phyloP scores from a whole-genome alignment of 306 rosid species.

The Sophora flavescens region DNA sequence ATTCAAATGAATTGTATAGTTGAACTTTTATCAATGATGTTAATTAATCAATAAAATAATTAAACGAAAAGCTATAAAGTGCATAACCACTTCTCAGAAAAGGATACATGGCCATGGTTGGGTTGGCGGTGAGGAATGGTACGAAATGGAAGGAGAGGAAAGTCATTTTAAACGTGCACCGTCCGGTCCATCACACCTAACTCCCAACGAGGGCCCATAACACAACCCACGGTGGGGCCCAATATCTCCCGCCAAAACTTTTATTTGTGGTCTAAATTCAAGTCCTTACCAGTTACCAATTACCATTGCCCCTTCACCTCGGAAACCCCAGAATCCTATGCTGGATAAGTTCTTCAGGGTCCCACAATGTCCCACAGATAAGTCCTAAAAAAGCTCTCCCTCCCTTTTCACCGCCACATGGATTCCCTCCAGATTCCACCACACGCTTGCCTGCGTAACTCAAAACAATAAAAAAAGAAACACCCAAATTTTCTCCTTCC shows the following conservation, averaged over 20 bases:
- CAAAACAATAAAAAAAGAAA: background rate
- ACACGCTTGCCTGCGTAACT: constrained; percentile 41
- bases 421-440: constrained; percentile 31
- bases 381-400: background rate
- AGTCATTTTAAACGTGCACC: background rate
- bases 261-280: background rate
- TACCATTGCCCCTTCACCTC: background rate
- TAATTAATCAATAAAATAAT: too few species aligned
- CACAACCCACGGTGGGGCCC: background rate
- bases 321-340: constrained; percentile 40
- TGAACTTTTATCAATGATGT: too few species aligned
- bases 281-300: too few species aligned
- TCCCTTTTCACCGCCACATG: constrained; percentile 36
- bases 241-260: constrained; percentile 47
- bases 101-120: background rate
- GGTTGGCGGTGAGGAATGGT: constrained; percentile 19
- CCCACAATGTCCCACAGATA: constrained; percentile 17
- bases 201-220: constrained; percentile 19
- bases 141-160: background rate
- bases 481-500: background rate
- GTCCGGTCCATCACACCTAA: background rate
- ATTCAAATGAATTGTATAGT: too few species aligned
- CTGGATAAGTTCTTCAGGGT: background rate
- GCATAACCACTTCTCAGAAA: background rate
- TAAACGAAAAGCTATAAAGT: too few species aligned